These are phyloP conservation scores for Pseudogymnoascus verrucosus DNA, from an alignment of 2,329 filamentous ascomycete species.

Conservation along the genomic window DNA sequence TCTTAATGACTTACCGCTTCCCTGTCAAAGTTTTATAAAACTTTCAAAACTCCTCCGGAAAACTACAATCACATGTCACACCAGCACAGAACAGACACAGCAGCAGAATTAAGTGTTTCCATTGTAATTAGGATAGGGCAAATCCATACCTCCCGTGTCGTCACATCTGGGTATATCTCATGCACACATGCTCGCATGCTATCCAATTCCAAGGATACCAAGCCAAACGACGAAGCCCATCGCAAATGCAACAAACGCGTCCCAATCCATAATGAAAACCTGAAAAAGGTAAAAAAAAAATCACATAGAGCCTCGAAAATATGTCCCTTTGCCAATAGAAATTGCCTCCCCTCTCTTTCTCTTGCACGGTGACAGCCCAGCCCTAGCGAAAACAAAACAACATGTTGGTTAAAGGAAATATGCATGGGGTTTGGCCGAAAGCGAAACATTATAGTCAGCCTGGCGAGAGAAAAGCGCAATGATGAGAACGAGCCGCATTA, in stretches of 20 bases:
- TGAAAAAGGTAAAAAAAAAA: not conserved
- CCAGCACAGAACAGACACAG: not conserved
- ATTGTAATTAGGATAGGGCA: slow-evolving; percentile 8
- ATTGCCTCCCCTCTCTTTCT: not conserved
- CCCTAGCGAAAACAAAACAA: not conserved
- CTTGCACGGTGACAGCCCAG: not conserved
- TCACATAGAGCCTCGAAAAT: not conserved
- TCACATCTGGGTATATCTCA: slow-evolving; percentile 8
- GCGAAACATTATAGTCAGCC: not conserved
- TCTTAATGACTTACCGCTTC: not conserved
- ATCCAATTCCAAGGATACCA: slow-evolving; percentile 8
- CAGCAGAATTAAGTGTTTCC: slow-evolving; percentile 4
- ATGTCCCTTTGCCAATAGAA: not conserved
- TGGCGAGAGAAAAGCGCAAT: not conserved
- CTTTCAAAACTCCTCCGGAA: not conserved
- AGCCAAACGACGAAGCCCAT: slow-evolving; percentile 6
- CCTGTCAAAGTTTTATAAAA: not conserved
- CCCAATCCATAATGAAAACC: not conserved
- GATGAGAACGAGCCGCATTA: not conserved
- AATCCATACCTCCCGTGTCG: slow-evolving; percentile 8
- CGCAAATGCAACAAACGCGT: slow-evolving; percentile 7
- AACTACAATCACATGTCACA: not conserved
- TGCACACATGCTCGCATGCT: slow-evolving; percentile 6
- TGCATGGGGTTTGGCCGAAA: not conserved
- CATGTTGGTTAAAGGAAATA: not conserved